These are phyloP conservation scores for Apodospora peruviana DNA, from an alignment of 495 filamentous ascomycete species.

Conservation along the genomic window DNA sequence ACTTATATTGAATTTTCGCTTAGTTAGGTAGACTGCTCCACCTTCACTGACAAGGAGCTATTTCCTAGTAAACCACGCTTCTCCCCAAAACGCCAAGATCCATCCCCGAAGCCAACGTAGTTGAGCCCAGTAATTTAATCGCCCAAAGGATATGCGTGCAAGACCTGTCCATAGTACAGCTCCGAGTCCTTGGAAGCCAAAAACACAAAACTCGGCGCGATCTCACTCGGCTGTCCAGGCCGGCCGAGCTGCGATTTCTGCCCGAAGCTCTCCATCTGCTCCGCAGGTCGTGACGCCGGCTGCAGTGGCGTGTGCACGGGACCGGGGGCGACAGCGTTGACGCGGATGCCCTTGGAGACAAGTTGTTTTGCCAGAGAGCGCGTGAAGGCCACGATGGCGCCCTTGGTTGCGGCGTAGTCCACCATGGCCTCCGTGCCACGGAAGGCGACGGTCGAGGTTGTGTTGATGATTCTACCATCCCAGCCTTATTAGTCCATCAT, in stretches of 20 bases:
- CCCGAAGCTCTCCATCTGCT: constrained; percentile 52
- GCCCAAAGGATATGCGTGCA: constrained; percentile 36
- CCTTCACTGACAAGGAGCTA: no score
- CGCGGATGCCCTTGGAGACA: constrained; percentile 53
- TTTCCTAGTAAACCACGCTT: no score
- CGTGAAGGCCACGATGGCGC: constrained; percentile 57
- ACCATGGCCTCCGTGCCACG: constrained; percentile 48
- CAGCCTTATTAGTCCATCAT: constrained; percentile 20
- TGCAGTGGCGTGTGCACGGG: constrained; percentile 57
- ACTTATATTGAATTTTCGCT: no score
- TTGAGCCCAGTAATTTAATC: constrained; percentile 10
- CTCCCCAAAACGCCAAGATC: no score
- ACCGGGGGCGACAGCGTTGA: constrained; percentile 58
- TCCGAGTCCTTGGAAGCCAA: constrained; percentile 50
- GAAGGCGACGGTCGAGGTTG: constrained; percentile 49
- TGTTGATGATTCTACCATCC: constrained; percentile 69
- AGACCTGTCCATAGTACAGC: constrained; percentile 51
- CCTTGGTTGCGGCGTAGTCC: constrained; percentile 60
- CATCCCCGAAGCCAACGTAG: no score
- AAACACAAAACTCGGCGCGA: constrained; percentile 59
- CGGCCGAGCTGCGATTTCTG: constrained; percentile 39
- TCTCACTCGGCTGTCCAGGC: constrained; percentile 56
- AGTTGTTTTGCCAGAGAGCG: constrained; percentile 49
- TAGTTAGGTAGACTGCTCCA: no score
- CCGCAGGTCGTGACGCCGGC: constrained; percentile 42